Conservation (phyloP, 164 flowering plant species). For the Magnolia kwangsiensis region DNA sequence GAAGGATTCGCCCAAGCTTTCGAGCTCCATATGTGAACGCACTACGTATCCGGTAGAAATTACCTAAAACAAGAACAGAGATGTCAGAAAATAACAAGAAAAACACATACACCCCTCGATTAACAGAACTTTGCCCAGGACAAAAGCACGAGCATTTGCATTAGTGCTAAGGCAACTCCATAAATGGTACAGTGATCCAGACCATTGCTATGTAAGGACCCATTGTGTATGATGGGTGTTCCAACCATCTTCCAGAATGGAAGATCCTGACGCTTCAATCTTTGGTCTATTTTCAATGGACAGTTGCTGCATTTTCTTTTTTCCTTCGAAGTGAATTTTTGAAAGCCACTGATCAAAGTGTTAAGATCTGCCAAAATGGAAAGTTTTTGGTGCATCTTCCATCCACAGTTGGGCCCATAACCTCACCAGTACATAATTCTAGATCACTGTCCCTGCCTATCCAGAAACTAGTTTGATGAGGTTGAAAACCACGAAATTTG, state of each 20-base stretch:
- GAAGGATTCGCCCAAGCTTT: constrained; percentile 60
- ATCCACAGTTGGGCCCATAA: neutral
- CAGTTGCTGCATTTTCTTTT: neutral
- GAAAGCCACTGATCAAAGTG: neutral
- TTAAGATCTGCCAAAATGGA: neutral
- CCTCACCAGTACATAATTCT: neutral
- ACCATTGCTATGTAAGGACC: too few relatives aligned
- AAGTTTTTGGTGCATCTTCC: neutral
- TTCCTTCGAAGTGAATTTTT: too few relatives aligned
- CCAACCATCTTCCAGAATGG: neutral
- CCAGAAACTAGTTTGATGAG: neutral
- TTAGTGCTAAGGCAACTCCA: neutral
- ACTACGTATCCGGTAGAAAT: constrained; percentile 66
- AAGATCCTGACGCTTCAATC: neutral
- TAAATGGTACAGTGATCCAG: too few relatives aligned
- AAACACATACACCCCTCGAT: neutral
- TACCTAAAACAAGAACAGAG: constrained; percentile 35
- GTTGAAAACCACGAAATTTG: neutral
- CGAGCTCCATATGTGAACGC: constrained; percentile 73
- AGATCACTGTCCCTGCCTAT: too few relatives aligned
- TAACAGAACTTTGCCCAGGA: neutral
- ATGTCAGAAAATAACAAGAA: neutral
- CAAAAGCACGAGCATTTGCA: neutral
- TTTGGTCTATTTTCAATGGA: neutral
- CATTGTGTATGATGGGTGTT: neutral